phyloP scores from a whole-genome alignment of 2,329 filamentous ascomycete genomes.

The Colletotrichum cordylinicola region DNA sequence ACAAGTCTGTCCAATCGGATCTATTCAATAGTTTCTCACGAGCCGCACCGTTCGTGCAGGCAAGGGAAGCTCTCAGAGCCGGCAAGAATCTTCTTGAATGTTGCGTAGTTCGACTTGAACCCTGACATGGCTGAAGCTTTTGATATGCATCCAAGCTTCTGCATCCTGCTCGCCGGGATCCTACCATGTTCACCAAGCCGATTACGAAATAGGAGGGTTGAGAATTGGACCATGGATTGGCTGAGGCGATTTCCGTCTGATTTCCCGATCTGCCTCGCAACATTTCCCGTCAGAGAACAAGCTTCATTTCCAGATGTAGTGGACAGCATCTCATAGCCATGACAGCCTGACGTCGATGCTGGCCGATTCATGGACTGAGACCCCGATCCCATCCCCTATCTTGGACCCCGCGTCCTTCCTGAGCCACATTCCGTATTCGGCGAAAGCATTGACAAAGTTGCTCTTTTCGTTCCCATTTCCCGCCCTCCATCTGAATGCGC shows the following conservation, averaged over 20 bases:
- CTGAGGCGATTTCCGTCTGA: slow-evolving; percentile 1
- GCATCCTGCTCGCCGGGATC: not conserved
- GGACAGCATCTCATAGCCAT: no score
- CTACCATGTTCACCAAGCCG: not conserved
- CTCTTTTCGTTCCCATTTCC: not conserved
- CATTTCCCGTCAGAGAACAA: not conserved
- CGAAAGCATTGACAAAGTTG: not conserved
- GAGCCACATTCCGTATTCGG: not conserved
- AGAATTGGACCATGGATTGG: not conserved
- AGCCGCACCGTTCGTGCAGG: not conserved
- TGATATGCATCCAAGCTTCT: not conserved
- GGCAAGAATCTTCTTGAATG: not conserved
- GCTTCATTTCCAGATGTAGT: not conserved
- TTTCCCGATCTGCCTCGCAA: not conserved
- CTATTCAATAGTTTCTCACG: not conserved
- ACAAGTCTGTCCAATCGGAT: not conserved
- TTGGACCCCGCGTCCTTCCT: not conserved
- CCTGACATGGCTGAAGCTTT: not conserved
- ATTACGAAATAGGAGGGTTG: not conserved
- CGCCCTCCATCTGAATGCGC: not conserved
- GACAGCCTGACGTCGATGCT: not conserved
- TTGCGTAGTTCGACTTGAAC: not conserved
- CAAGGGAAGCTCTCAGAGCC: not conserved
- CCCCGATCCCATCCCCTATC: not conserved
- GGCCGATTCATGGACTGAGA: not conserved